phyloP scores from a whole-genome alignment of 495 filamentous ascomycete genomes.

The Penicillium steckii region DNA sequence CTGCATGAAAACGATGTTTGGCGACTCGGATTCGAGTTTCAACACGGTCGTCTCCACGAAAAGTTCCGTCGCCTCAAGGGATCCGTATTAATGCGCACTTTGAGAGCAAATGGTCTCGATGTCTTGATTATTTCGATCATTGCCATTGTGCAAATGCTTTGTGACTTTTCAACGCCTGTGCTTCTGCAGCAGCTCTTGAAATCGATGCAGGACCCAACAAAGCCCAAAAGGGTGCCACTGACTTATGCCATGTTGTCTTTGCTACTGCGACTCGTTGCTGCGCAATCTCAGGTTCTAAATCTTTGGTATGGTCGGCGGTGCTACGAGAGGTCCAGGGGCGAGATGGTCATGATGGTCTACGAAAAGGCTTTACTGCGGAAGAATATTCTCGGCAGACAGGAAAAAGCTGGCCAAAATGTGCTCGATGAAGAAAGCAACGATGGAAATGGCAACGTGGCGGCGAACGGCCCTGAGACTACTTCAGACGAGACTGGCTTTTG shows the following conservation, averaged over 20 bases:
- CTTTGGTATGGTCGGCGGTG: slow-evolving; percentile 73
- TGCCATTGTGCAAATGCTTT: slow-evolving; percentile 58
- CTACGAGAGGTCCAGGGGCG: slow-evolving; percentile 78
- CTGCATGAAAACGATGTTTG: slow-evolving; percentile 78
- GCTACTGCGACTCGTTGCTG: slow-evolving; percentile 54
- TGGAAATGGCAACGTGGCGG: background rate
- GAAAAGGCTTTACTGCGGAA: slow-evolving; percentile 80
- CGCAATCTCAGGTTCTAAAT: slow-evolving; percentile 65
- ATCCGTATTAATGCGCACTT: slow-evolving; percentile 63
- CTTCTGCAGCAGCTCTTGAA: slow-evolving; percentile 69
- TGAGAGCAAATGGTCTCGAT: slow-evolving; percentile 74
- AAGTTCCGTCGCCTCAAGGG: slow-evolving; percentile 72
- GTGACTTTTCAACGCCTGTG: slow-evolving; percentile 61
- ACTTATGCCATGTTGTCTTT: slow-evolving; percentile 66
- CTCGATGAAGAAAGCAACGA: slow-evolving; percentile 2
- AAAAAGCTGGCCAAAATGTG: background rate
- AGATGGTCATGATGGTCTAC: slow-evolving; percentile 86
- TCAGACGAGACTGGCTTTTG: slow-evolving; percentile 10
- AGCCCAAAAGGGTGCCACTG: slow-evolving; percentile 54
- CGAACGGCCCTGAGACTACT: slow-evolving; percentile 1
- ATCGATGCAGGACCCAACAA: slow-evolving; percentile 56
- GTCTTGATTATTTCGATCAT: slow-evolving; percentile 63
- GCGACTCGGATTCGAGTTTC: slow-evolving; percentile 71
- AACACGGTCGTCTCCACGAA: slow-evolving; percentile 67
- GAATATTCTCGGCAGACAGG: slow-evolving; percentile 51